phyloP scores from a whole-genome alignment of 805 yeast genomes.

The Debaryomyces hansenii region DNA sequence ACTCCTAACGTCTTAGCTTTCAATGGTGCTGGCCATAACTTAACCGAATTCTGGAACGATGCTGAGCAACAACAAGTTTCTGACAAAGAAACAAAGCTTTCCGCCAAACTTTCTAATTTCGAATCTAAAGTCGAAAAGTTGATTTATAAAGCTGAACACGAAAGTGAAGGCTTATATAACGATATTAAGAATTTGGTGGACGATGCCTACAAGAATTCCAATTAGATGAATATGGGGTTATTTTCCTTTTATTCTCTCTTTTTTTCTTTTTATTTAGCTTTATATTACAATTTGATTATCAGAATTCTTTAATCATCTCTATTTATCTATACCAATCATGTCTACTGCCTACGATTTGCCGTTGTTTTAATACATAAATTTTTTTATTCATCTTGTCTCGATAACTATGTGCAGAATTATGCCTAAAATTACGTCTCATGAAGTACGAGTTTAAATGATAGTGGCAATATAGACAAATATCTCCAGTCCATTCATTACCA shows the following conservation, averaged over 20 bases:
- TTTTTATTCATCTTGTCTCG: neutral
- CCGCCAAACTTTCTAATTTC: conserved; percentile 1
- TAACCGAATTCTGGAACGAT: conserved; percentile 61
- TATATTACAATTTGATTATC: neutral
- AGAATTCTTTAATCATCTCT: neutral
- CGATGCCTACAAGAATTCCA: conserved; percentile 19
- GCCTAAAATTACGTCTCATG: too few species aligned
- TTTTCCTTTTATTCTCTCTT: neutral
- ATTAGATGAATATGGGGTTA: neutral
- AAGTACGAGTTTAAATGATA: neutral
- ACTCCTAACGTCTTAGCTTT: conserved; percentile 77
- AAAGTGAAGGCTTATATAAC: conserved; percentile 17
- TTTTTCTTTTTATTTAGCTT: neutral
- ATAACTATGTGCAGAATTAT: neutral
- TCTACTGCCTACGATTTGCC: neutral
- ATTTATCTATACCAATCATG: neutral
- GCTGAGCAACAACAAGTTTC: neutral
- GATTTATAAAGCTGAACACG: conserved; percentile 16
- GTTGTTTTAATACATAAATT: neutral
- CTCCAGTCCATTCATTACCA: neutral
- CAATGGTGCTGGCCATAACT: conserved; percentile 80
- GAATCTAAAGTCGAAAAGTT: conserved; percentile 21
- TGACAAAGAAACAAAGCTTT: neutral
- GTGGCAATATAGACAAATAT: neutral
- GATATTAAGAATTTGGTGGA: conserved; percentile 28